phyloP scores from a whole-genome alignment of 257 asterid species.

The Solanum paucissectum region DNA sequence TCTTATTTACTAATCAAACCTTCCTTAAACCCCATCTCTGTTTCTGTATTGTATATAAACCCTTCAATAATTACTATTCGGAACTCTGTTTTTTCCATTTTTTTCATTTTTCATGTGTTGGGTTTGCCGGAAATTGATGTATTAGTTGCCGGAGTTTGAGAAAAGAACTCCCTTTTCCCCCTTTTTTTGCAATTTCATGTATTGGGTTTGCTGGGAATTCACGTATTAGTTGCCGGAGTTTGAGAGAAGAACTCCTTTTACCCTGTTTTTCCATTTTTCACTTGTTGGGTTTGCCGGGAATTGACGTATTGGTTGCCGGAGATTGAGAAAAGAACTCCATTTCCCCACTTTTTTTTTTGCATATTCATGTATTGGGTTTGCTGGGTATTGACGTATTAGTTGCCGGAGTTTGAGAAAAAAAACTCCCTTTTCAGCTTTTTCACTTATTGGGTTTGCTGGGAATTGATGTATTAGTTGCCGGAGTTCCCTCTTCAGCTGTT shows the following conservation, averaged over 20 bases:
- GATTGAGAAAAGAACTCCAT: not conserved
- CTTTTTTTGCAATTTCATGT: not conserved
- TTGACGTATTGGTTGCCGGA: not conserved
- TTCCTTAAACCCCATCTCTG: conserved; percentile 11
- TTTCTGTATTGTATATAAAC: not conserved
- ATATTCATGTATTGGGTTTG: no score
- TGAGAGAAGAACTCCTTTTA: not conserved
- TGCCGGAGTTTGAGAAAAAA: no score
- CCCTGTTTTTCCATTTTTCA: not conserved
- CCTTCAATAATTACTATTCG: not conserved
- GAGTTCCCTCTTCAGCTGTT: no score
- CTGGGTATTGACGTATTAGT: no score
- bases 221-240: not conserved
- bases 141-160: not conserved
- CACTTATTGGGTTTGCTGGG: not conserved
- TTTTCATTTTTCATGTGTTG: not conserved
- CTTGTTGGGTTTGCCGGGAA: not conserved
- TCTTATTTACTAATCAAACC: not conserved
- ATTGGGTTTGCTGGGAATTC: not conserved
- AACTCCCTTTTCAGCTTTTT: not conserved
- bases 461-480: no score
- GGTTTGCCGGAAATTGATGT: not conserved
- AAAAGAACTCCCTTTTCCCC: not conserved
- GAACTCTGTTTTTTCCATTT: not conserved
- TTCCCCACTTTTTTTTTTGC: no score